Evolutionary conservation across 2,329 filamentous ascomycete species (phyloP).

Genomic region (Botrytis medusae): DNA sequence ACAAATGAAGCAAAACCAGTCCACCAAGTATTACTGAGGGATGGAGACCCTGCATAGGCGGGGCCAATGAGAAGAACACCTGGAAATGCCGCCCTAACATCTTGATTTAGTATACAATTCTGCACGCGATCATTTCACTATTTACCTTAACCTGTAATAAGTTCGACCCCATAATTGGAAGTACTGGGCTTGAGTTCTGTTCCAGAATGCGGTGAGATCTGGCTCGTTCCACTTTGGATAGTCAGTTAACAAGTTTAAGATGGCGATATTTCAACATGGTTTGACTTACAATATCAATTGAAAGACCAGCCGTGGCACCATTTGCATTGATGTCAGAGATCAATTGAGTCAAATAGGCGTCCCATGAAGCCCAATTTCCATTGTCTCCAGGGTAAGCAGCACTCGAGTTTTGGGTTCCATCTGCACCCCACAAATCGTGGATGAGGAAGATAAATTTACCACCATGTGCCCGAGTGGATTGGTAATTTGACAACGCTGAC

Average conservation of each 20-base stretch:
- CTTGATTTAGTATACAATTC: conserved; percentile 23
- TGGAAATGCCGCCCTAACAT: conserved; percentile 19
- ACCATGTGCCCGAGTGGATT: conserved; percentile 44
- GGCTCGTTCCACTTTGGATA: conserved; percentile 51
- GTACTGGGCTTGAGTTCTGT: conserved; percentile 43
- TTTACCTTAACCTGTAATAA: conserved; percentile 43
- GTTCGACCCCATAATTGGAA: conserved; percentile 45
- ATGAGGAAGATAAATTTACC: conserved; percentile 48
- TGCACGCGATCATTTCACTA: conserved; percentile 20
- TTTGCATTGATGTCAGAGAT: conserved; percentile 44
- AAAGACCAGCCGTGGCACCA: conserved; percentile 43
- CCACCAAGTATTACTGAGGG: conserved; percentile 45
- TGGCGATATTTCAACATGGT: too few species aligned
- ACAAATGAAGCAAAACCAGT: conserved; percentile 42
- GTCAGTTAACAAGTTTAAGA: neutral
- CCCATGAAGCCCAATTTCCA: conserved; percentile 48
- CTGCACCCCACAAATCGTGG: conserved; percentile 50
- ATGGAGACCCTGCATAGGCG: conserved; percentile 39
- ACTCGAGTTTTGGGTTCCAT: conserved; percentile 43
- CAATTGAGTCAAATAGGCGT: conserved; percentile 45
- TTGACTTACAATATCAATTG: conserved; percentile 8
- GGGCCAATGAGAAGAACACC: conserved; percentile 43
- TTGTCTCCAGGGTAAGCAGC: conserved; percentile 50
- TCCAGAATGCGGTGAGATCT: conserved; percentile 43
- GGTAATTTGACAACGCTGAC: conserved; percentile 48